These are phyloP conservation scores for Rhytidiadelphus loreus DNA, from an alignment of 225 moss, liverwort and hornwort genomes.

Conservation along the genomic window DNA sequence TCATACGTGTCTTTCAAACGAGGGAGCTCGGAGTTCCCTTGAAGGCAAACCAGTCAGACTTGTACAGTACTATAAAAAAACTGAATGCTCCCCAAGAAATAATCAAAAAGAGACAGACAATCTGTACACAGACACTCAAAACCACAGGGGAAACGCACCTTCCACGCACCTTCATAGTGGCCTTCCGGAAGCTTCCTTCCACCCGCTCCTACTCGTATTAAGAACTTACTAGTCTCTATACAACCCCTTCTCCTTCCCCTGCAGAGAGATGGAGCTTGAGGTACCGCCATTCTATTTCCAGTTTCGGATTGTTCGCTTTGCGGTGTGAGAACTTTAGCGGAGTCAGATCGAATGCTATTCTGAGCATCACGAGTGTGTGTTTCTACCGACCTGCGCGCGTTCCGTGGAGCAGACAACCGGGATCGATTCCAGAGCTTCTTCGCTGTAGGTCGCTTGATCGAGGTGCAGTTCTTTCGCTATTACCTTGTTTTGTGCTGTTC, in stretches of 20 bases:
- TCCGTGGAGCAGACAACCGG: neutral
- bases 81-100: neutral
- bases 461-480: neutral
- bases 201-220: neutral
- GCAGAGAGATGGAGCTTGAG: neutral
- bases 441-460: neutral
- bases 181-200: neutral
- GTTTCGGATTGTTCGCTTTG: neutral
- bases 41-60: neutral
- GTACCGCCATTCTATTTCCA: neutral
- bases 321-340: neutral
- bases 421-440: neutral
- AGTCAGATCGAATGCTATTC: neutral
- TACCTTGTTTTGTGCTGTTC: neutral
- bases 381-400: neutral
- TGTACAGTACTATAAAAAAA: neutral
- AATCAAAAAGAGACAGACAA: neutral
- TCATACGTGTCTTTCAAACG: neutral
- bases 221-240: neutral
- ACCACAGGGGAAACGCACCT: neutral
- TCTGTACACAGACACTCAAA: neutral
- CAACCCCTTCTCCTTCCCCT: neutral
- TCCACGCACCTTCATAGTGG: neutral
- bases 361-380: neutral
- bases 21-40: neutral